Evolutionary conservation across 1,139 yeast genomes (phyloP).

Genomic region (Fermentozyma sake): DNA sequence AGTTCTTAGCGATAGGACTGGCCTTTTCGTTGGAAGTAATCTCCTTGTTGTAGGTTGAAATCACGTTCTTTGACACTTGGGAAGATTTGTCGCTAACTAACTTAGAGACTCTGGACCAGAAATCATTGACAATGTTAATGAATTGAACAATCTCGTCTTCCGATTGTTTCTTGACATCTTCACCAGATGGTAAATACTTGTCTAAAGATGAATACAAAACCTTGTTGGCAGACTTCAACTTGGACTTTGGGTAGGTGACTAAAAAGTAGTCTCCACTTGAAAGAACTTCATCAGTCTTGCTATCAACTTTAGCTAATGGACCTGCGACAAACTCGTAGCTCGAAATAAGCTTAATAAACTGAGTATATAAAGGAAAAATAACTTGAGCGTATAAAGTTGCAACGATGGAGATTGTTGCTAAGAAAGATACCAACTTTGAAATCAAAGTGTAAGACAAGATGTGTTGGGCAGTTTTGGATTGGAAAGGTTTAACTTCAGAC

Average conservation of each 20-base stretch:
- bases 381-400: constrained; percentile 19
- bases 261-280: constrained; percentile 10
- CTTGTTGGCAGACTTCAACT: constrained; percentile 28
- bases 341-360: constrained; percentile 17
- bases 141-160: constrained; percentile 18
- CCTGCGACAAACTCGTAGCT: constrained; percentile 21
- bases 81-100: constrained; percentile 25
- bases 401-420: constrained; percentile 25
- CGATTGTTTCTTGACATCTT: constrained; percentile 6
- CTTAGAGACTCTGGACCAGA: constrained; percentile 23
- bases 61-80: constrained; percentile 28
- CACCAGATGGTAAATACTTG: constrained; percentile 30
- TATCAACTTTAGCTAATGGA: constrained; percentile 24
- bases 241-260: constrained; percentile 13
- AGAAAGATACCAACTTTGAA: constrained; percentile 16
- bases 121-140: constrained; percentile 27
- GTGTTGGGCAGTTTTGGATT: constrained; percentile 35
- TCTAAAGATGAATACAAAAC: constrained; percentile 16
- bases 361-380: constrained; percentile 13
- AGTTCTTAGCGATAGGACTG: constrained; percentile 21
- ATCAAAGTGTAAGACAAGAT: constrained; percentile 30
- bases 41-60: constrained; percentile 34
- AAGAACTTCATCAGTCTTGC: constrained; percentile 22
- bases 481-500: constrained; percentile 13
- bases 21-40: constrained; percentile 12